Base-by-base conservation (phyloP, 192 early-diverging fungal species). In the Podila epicladia region DNA sequence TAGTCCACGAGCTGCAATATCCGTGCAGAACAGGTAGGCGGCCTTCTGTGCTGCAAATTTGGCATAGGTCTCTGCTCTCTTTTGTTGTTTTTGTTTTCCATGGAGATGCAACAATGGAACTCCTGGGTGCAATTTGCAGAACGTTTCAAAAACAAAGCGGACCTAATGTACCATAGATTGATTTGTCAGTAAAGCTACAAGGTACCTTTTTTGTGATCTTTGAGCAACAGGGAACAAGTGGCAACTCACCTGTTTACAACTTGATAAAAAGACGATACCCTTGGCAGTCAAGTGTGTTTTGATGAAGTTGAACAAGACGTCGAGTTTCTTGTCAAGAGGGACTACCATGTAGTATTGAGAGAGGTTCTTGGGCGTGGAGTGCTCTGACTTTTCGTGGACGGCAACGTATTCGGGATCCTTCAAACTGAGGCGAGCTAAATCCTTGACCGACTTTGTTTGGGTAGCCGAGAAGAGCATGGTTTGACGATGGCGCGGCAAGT, bases 391-490 rank as follows among this genome's bases (percentile, higher is more conserved):
- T 83, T 98, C 95, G 66, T 98, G 95, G 20, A 99, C 97, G 19
- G 95, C 91, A 24, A 99, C 95, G 77, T 97, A 98, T 78, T 98
- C 96, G 28, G 98, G 96, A 61, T 95, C 88, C 75, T 88, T 89
- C 51, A 99, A 82, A 75, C 93, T 95, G 28, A 99, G 87, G 19
- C 98, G 84, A 8, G 96, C 97, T 64, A 99, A 75, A 83, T 99
- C 98, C 75, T 92, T 94, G 37, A 99, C 95, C 32, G 94, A 94
- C 60, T 97, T 96, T 17, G 98, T 98, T 87, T 98, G 97, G 12
- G 98, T 99, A 7, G 98, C 98, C 48, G 97, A 98, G 67, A 99
- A 99, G 58, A 99, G 82, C 71, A 98, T 86, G 3, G 98, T 99
- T 72, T 97, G 96, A 32, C 98, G 86, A 32, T 94, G 83, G 33